phyloP scores from a whole-genome alignment of 2,329 filamentous ascomycete genomes.

The Ustulina deusta region DNA sequence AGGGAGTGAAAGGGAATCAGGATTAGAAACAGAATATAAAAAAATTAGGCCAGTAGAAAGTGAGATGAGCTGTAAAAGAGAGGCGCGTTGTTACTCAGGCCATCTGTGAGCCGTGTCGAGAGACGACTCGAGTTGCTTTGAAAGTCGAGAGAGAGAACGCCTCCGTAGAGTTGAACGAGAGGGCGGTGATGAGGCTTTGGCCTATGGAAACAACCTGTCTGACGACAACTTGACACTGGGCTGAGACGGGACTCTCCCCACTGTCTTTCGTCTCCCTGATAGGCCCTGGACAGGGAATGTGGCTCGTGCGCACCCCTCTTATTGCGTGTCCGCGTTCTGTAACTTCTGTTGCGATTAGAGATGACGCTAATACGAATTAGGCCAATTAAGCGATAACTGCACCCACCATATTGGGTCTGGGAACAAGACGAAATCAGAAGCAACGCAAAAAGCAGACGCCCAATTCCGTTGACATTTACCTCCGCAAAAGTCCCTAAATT shows the following conservation, averaged over 20 bases:
- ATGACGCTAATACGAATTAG: constrained; percentile 44
- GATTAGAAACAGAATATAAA: constrained; percentile 9
- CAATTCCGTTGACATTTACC: constrained; percentile 37
- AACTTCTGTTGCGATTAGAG: constrained; percentile 32
- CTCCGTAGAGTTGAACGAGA: not conserved
- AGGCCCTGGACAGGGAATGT: not conserved
- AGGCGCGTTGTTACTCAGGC: constrained; percentile 29
- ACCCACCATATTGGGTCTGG: constrained; percentile 44
- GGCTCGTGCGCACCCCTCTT: constrained; percentile 22
- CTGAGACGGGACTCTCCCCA: constrained; percentile 26
- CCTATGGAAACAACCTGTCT: constrained; percentile 16
- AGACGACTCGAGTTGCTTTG: constrained; percentile 7
- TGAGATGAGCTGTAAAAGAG: constrained; percentile 15
- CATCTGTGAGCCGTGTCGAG: constrained; percentile 29
- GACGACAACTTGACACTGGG: constrained; percentile 15
- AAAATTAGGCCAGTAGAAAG: constrained; percentile 22
- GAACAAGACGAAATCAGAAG: constrained; percentile 45
- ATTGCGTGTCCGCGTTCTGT: constrained; percentile 25
- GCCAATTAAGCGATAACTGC: constrained; percentile 52
- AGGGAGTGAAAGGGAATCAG: constrained; percentile 15
- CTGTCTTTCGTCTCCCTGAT: not conserved
- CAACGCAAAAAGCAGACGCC: constrained; percentile 36
- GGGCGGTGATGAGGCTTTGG: constrained; percentile 14
- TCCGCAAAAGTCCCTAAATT: constrained; percentile 26
- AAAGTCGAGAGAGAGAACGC: constrained; percentile 1